Conservation (phyloP, 192 early-diverging fungal genomes). For the Glomus cerebriforme region DNA sequence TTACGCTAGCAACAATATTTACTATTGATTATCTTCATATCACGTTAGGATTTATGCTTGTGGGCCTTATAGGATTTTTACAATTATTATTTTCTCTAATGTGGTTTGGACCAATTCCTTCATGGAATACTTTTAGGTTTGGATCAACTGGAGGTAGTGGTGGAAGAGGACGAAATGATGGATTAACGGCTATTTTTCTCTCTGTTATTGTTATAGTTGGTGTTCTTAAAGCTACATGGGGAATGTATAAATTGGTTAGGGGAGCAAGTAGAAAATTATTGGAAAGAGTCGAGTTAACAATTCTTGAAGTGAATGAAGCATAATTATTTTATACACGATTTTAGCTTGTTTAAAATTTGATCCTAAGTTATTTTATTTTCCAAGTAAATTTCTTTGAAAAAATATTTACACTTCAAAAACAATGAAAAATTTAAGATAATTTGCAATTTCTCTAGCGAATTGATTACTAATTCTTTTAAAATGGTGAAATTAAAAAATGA, state of each 20-base stretch:
- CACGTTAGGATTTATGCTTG: slow-evolving; percentile 45
- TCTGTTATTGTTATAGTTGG: slow-evolving; percentile 6
- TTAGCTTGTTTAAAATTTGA: neutral
- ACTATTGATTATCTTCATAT: slow-evolving; percentile 43
- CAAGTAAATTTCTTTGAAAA: too few species aligned
- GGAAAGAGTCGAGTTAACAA: slow-evolving; percentile 17
- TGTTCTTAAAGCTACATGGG: slow-evolving; percentile 20
- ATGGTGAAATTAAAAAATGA: too few species aligned
- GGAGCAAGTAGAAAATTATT: slow-evolving; percentile 13
- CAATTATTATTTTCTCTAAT: slow-evolving; percentile 41
- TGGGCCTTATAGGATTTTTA: slow-evolving; percentile 48
- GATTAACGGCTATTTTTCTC: slow-evolving; percentile 10
- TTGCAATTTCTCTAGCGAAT: too few species aligned
- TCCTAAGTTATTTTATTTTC: too few species aligned
- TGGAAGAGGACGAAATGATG: slow-evolving; percentile 33
- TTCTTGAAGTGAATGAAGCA: slow-evolving; percentile 26
- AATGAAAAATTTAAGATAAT: too few species aligned
- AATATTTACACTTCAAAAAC: too few species aligned
- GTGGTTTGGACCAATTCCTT: slow-evolving; percentile 42
- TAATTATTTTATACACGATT: neutral
- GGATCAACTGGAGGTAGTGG: slow-evolving; percentile 38
- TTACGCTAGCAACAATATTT: slow-evolving; percentile 43
- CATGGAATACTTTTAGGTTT: slow-evolving; percentile 38
- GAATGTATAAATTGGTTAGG: slow-evolving; percentile 27
- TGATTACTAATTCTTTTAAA: too few species aligned